Base-by-base conservation (phyloP, 768 basidiomycete genomes). In the Floccularia luteovirens region DNA sequence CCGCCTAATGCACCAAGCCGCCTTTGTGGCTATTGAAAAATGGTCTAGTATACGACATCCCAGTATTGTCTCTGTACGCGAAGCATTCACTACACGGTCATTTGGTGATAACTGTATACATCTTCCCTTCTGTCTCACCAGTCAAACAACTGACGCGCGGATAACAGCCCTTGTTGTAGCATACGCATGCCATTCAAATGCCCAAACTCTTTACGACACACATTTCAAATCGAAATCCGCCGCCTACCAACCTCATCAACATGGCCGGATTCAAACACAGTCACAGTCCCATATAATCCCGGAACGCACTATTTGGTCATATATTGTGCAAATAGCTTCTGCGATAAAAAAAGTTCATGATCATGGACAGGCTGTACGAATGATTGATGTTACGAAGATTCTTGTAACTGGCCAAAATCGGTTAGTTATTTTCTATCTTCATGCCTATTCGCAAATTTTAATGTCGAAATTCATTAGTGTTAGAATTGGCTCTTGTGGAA, bases 51-150 rank as follows among this genome's bases (percentile, higher is more conserved):
- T 98, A 41, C 74, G 68, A 13, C 94, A 98, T 62, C 92, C 96
- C 1, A 82, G 76, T 46, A 82, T 99, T 44, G 78, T 94, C 12
- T 60, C 76, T 6, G 65, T 98, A 16, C 74, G 77, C 36, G 96
- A 98, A 57, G 96, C 94, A 0, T 97, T 99, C 64, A 98, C 96
- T 0, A 94, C 94, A 0, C 75, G 82, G 21, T 78, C 87, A 0
- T 99, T 99, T 59, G 79, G 80, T 40, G 96, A 98, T 56, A 83
- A 82, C 49, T 98, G 93, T 94, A 52, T 37, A 83, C 67, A 11
- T 32, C 24, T 5, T n/a, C 34, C 30, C 20, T 19, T 45, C 33
- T 41, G 24, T 28, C 5, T 33, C 43, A 36, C 11, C 8, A 30
- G 10, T 30, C 14, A 30, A 30, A 30, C 27, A 10, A 10, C 8